Evolutionary conservation across 2,329 filamentous ascomycete species (phyloP), one percentile per base, ranked within the genome.

Genomic region (Ophiostoma himal-ulmi): DNA sequence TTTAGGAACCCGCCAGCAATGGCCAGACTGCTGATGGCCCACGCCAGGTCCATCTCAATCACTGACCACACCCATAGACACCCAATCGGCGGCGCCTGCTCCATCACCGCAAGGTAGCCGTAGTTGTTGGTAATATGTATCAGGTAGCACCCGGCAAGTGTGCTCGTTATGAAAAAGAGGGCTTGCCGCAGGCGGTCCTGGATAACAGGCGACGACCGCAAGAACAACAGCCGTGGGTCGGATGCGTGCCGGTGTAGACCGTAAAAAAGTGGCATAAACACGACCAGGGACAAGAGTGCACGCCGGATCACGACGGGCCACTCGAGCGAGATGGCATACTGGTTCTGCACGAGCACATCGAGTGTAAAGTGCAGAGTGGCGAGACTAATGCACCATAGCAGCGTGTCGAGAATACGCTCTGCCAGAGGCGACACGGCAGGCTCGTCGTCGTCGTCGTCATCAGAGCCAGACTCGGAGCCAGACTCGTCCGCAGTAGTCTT

Each of bases 61-160:
- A 98, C 89, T 41, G 91, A 88, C 93, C 94, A 98, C 5, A 98
- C 86, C 94, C 94, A 98, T 22, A 98, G 79, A 57, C 92, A 94
- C 0, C 93, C 95, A 17, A 97, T 79, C 5, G 93, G 89, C n/a
- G 95, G 95, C 0, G 93, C 91, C 73, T 88, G 89, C 82, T 97
- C 96, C 92, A 98, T 94, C 26, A 96, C 89, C 7, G 91, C 91
- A 75, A 96, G 88, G 76, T 97, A 98, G 5, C 90, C 88, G 74
- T 89, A 87, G 39, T 83, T 85, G 76, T 97, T 98, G 36, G 91
- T 93, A 69, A 94, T 88, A 74, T 91, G 83, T 67, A 98, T 89
- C 73, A 97, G 82, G 78, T 93, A 94, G 79, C 89, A 92, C 1
- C 95, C 95, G 0, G 87, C 82, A 11, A 77, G 78, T 8, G 89